Evolutionary conservation across 345 rosid species (phyloP), one percentile per base, ranked within the genome.

Genomic region (Brassica rapa): DNA sequence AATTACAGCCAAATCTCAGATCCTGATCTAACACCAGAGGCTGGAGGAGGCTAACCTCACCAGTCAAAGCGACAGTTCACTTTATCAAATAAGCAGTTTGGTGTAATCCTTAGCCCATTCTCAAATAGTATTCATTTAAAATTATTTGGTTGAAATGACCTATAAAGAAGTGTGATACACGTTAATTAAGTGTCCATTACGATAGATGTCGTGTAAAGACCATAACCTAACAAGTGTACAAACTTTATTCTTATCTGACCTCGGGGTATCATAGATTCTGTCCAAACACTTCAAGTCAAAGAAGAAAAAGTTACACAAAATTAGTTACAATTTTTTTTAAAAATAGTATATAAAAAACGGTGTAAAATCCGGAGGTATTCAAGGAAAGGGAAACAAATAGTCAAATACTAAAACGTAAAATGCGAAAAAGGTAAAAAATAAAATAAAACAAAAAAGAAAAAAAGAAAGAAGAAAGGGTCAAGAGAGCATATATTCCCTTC

Each of bases 261-360:
- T 37, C 53, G 53, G 41, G 55, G 65, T 7, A 24, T 25, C 57
- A 41, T 61, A 60, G 41, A 72, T 61, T 72, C 29, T 72, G 27
- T 72, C 68, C 62, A 62, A 41, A 8, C 68, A 72, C 43, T 60
- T 62, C 41, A 61, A 61, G 59, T 72, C 68, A 43, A 72, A 43
- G 68, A 41, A 61, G 75, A 72, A n/a, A 71, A 4, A 61, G 55
- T 57, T 35, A 14, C 74, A 35, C 66, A 37, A 71, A 35, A 19
- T 19, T 19, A 35, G 14, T 71, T 55, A 33, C 65, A 32, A 66
- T 8, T 56, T 11, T 56, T 11, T 6, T 3, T 7, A 8, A 70
- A 16, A 19, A 55, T 14, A 29, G 21, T 12, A 25, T 30, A 9
- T 15, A 21, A 33, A 39, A 39, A n/a, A 24, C 15, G 57, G 33